These are phyloP conservation scores for Ophiostoma ulmi DNA, from an alignment of 2,329 filamentous ascomycete genomes.

Conservation along the genomic window DNA sequence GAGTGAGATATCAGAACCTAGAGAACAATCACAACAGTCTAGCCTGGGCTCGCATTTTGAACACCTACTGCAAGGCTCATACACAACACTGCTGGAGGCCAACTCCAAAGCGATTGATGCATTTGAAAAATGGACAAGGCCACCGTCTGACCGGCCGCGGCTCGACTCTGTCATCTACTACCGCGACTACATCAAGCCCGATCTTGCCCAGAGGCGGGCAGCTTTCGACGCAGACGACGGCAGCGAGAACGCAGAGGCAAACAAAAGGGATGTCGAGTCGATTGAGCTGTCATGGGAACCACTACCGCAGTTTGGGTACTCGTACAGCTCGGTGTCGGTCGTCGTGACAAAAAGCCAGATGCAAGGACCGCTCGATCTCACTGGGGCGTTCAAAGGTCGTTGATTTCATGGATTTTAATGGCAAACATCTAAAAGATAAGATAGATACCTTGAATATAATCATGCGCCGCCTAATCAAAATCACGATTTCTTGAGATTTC, in stretches of 20 bases:
- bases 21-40: neutral
- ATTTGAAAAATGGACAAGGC: neutral
- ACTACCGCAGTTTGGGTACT: neutral
- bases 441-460: neutral
- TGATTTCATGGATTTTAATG: neutral
- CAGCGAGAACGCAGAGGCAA: neutral
- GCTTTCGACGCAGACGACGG: neutral
- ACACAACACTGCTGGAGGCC: conserved; percentile 7
- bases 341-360: conserved; percentile 7
- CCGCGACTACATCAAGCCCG: neutral
- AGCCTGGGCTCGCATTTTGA: conserved; percentile 1
- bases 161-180: conserved; percentile 1
- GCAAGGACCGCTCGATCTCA: conserved; percentile 3
- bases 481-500: neutral
- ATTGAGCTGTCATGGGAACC: conserved; percentile 10
- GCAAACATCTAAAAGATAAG: neutral
- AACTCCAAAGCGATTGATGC: conserved; percentile 5
- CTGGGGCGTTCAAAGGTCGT: neutral
- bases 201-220: neutral
- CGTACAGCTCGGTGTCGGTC: neutral
- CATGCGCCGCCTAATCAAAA: neutral
- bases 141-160: conserved; percentile 9
- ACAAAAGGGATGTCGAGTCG: neutral
- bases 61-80: neutral
- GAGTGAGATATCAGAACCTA: neutral